Base-by-base conservation (phyloP, 352 stramenopile genomes). In the Phytophthora constricta region DNA sequence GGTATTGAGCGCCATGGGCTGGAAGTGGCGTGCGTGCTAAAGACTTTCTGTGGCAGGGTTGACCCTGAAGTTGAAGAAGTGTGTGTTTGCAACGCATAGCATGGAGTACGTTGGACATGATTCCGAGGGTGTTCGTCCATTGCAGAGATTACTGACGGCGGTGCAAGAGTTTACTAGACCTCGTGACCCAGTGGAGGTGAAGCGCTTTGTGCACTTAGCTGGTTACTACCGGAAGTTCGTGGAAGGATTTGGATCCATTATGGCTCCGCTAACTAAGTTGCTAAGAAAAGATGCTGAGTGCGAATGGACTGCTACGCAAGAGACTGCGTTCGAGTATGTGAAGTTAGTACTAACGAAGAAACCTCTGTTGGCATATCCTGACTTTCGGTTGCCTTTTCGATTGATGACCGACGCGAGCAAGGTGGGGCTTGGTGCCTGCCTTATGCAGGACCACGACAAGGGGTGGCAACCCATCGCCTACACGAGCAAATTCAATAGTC, bases 31-130 rank as follows among this genome's bases (percentile, higher is more conserved):
- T n/a, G n/a, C n/a, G n/a, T n/a, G n/a, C n/a, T n/a, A n/a, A n/a
- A n/a, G n/a, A n/a, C n/a, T n/a, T n/a, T n/a, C n/a, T n/a, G n/a
- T n/a, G n/a, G n/a, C n/a, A n/a, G n/a, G n/a, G n/a, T n/a, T n/a
- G n/a, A n/a, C n/a, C n/a, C n/a, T 74, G 10, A 74, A 74, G 39
- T 14, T 55, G 3, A 62, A 37, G n/a, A 71, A 74, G n/a, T 74
- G 70, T 28, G 1, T n/a, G 4, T 78, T 78, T 42, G 58, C 57
- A 1, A 28, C 31, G 0, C 3, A 28, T 0, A 41, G 19, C 1
- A 58, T 78, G 20, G 56, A 78, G 34, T 78, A 66, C 25, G n/a
- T 78, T 3, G 59, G 70, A 0, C 65, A 74, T 19, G 48, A 65
- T 17, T 0, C 23, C 0, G 23, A 69, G 0, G 68, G 62, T 8